Base-by-base conservation (phyloP, 495 filamentous ascomycete genomes). In the Bombardia bombarda region DNA sequence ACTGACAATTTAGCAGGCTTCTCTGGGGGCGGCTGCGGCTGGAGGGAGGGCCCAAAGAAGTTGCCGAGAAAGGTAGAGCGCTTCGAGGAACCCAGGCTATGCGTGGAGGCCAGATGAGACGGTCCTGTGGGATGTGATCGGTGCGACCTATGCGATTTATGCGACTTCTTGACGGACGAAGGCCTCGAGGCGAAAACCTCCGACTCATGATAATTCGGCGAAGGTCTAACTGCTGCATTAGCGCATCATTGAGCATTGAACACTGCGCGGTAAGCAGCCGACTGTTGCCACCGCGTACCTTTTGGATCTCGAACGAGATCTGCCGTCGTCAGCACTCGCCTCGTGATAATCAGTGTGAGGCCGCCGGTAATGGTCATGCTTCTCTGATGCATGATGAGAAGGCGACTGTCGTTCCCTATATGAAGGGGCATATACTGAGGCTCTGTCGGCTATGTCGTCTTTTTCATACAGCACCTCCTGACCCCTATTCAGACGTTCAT, bases 201-300 rank as follows among this genome's bases (percentile, higher is more conserved):
- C 9, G 61, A 66, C 12, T 68, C 60, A 37, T 70, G 64, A 37
- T 67, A 57, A 28, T 56, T 63, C 40, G 49, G 62, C 10, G 55
- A 50, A 9, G 49, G 53, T 28, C 59, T 62, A 19, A 12, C 17
- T 19, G 4, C 9, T 21, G 38, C 6, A 38, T 62, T 47, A 66
- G 60, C 19, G 31, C 22, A 38, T 7, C 18, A 6, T 25, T 21
- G 17, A 17, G 16, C 18, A 7, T 8, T 14, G 7, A 25, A 8
- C 18, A 40, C 25, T 22, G 14, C 34, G 24, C 28, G 25, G 8
- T 19, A 50, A 49, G 14, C 13, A 22, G n/a, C 33, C 33, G 33
- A 4, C 26, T 26, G 22, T 16, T 62, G 67, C 65, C 63, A 59
- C 12, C 21, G 21, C 23, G 23, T 62, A 70, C 68, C 65, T 63